A percentile compares a stretch with the other conserved stretches of the same genome.
Conservation (phyloP, 768 basidiomycete genomes). For the Mycena floridula region DNA sequence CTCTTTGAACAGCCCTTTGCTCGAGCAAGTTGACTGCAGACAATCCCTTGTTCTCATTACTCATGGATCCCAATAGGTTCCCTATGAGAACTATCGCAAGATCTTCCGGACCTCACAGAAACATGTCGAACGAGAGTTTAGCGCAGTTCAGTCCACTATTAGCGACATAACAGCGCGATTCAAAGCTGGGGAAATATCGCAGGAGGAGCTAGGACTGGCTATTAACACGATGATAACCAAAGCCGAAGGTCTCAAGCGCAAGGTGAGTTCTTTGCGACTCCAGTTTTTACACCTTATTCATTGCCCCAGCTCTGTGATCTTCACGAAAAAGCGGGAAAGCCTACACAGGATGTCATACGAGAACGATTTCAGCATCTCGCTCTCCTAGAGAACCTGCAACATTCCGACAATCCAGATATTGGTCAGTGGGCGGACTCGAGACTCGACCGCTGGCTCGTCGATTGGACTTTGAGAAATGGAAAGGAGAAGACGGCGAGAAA, state of each 20-base stretch:
- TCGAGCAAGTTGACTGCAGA: conserved; percentile 51
- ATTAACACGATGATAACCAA: conserved; percentile 74
- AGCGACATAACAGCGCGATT: conserved; percentile 53
- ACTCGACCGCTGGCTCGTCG: conserved; percentile 86
- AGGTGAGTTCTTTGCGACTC: conserved; percentile 44
- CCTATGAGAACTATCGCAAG: conserved; percentile 85
- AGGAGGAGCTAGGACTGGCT: conserved; percentile 49
- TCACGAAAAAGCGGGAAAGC: conserved; percentile 40
- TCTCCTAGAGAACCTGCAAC: conserved; percentile 50
- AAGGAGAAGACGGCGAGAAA: conserved; percentile 70
- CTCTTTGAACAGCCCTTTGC: conserved; percentile 84
- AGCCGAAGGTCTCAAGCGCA: conserved; percentile 79
- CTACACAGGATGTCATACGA: conserved; percentile 69
- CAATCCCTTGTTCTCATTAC: background rate
- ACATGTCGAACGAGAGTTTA: conserved; percentile 75
- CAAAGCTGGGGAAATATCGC: conserved; percentile 27
- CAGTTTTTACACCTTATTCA: conserved; percentile 1
- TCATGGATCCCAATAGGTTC: conserved; percentile 50
- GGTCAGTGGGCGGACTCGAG: conserved; percentile 74
- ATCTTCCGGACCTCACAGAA: conserved; percentile 80
- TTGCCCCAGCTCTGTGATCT: conserved; percentile 38
- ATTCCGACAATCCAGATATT: conserved; percentile 50
- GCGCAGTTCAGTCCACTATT: conserved; percentile 47
- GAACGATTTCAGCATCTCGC: conserved; percentile 72
- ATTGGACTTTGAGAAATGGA: conserved; percentile 83